A percentile compares a stretch with the other conserved stretches of the same genome.
Conservation (phyloP, 176 grass and related monocot species). For the Sorghum bicolor region Sorghum_bicolor_NCBIv3 NC_012879.2:52567001-52567500, state of each 20-base stretch:
- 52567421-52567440: not conserved
- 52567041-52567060: not conserved
- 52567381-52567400: not conserved
- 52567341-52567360: not conserved
- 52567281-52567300: constrained; percentile 17
- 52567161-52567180: constrained; percentile 56
- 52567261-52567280: constrained; percentile 60
- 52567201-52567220: constrained; percentile 68
- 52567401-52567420: not conserved
- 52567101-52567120: constrained; percentile 79
- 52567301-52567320: not conserved
- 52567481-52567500: not conserved
- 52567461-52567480: not conserved
- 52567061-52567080: not conserved
- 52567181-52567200: constrained; percentile 62
- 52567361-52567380: not conserved
- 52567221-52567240: constrained; percentile 58
- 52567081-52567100: constrained; percentile 71
- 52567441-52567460: not conserved
- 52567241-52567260: constrained; percentile 58
- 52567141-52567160: constrained; percentile 79
- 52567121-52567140: constrained; percentile 72
- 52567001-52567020: not conserved
- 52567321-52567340: not conserved
- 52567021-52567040: constrained; percentile 1